A percentile compares a stretch with the other conserved stretches of the same genome.
Conservation (phyloP, 2,329 filamentous ascomycete species). For the Ceratocystis eucalypticola region DNA sequence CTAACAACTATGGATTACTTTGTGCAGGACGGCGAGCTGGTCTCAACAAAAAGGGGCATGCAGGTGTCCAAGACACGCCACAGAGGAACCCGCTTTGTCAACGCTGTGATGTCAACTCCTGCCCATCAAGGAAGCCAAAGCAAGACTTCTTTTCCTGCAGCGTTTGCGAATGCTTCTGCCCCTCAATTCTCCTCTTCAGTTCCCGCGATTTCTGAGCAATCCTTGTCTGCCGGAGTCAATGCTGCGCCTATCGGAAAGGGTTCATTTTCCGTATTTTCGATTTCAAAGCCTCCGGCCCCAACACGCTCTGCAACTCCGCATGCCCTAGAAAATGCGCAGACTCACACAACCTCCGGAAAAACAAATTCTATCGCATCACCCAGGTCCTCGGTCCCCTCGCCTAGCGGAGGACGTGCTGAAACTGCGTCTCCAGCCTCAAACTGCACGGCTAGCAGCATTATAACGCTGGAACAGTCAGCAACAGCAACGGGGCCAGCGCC, state of each 20-base stretch:
- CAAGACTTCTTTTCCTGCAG: background rate
- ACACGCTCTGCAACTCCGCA: background rate
- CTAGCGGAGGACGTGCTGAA: too few relatives aligned
- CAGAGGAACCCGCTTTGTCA: slow-evolving; percentile 30
- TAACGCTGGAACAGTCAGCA: background rate
- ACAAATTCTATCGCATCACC: too few relatives aligned
- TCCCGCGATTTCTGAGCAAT: background rate
- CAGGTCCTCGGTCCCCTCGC: too few relatives aligned
- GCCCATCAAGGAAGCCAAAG: slow-evolving; percentile 8
- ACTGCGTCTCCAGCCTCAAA: too few relatives aligned
- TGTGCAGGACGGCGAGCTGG: slow-evolving; percentile 27
- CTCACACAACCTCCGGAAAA: too few relatives aligned
- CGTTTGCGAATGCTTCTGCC: background rate
- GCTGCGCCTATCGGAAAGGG: background rate
- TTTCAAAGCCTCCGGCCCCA: slow-evolving; percentile 12
- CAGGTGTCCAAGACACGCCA: slow-evolving; percentile 31
- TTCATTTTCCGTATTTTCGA: slow-evolving; percentile 17
- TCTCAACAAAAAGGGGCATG: slow-evolving; percentile 29
- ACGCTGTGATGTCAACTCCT: slow-evolving; percentile 23
- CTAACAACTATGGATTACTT: slow-evolving; percentile 28
- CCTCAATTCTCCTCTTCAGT: background rate
- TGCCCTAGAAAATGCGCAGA: background rate
- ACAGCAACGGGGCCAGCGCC: background rate
- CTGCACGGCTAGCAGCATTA: too few relatives aligned
- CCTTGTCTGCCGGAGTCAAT: background rate